Evolutionary conservation across 73 alveolate genomes (phyloP), one percentile per base, ranked within the genome.

Genomic region (Stentor coeruleus): DNA sequence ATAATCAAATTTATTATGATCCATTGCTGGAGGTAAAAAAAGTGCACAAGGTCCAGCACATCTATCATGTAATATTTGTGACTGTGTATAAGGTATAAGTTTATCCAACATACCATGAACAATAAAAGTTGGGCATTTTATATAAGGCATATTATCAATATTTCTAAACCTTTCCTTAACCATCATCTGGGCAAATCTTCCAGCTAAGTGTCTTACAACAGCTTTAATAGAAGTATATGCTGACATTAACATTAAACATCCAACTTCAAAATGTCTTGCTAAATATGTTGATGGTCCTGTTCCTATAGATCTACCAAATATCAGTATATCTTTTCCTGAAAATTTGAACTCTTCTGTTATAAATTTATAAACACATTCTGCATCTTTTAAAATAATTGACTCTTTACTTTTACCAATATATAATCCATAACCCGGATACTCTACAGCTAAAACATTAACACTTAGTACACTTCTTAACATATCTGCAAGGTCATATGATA

Each of bases 51-150:
- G 66, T 49, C 66, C 66, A 11, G 66, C 6, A 49, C 66, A 49
- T 6, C 28, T 20, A 11, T 49, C 66, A 84, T 88, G 86, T 81
- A 92, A 86, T 83, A 80, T 84, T 85, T 90, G 89, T 15, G 95
- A 98, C 84, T 96, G 99, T 72, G 87, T 55, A 31, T 86, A 91
- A 3, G 99, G 99, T 42, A 98, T 96, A 59, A 96, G 85, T 76
- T 81, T 97, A 81, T 98, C 99, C 80, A 87, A 86, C 82, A 91
- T 92, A 57, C 99, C 99, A 90, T 98, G 99, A 72, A 98, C 95
- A 81, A 98, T 85, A 81, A 95, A 88, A 59, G 94, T 94, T 39
- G 98, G 98, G 74, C 98, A 91, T 77, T 84, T 81, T 2, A 93
- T 91, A 74, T 87, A 85, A 28, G 88, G 82, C 80, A 93, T 94